Conservation (phyloP, 2,329 filamentous ascomycete genomes). For the Colletotrichum sp. region DNA sequence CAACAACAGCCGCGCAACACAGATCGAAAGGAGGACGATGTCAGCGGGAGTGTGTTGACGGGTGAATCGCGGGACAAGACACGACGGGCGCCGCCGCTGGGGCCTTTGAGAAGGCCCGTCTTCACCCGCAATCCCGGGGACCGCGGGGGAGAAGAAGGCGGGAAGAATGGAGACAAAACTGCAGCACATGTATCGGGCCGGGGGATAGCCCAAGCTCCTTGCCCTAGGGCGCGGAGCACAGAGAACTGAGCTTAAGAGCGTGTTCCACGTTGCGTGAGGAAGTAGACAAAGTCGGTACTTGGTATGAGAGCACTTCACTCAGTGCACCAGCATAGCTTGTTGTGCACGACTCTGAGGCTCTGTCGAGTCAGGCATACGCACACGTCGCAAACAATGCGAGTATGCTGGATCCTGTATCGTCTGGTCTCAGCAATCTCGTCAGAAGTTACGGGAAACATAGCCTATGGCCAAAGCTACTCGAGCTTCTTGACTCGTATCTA, state of each 20-base stretch:
- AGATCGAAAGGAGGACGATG: neutral
- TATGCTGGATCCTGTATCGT: neutral
- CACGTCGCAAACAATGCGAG: neutral
- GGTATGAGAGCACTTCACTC: neutral
- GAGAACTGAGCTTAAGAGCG: neutral
- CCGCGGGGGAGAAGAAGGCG: neutral
- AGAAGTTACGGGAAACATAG: neutral
- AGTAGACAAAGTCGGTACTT: neutral
- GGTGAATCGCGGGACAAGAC: neutral
- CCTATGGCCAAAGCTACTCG: neutral
- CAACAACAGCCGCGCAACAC: neutral
- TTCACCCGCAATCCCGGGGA: neutral
- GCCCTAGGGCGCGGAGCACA: neutral
- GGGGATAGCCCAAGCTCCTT: neutral
- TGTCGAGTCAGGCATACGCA: neutral
- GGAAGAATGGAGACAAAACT: neutral
- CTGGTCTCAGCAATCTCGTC: neutral
- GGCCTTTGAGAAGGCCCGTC: neutral
- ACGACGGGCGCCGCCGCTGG: neutral
- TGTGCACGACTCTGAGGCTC: neutral
- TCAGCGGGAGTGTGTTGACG: neutral
- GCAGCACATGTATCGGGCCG: neutral
- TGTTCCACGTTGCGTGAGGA: neutral
- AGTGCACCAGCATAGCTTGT: neutral
- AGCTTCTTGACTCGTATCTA: neutral